Base-by-base conservation (phyloP, 2,329 filamentous ascomycete genomes). In the Verticillium zaregamsianum region DNA sequence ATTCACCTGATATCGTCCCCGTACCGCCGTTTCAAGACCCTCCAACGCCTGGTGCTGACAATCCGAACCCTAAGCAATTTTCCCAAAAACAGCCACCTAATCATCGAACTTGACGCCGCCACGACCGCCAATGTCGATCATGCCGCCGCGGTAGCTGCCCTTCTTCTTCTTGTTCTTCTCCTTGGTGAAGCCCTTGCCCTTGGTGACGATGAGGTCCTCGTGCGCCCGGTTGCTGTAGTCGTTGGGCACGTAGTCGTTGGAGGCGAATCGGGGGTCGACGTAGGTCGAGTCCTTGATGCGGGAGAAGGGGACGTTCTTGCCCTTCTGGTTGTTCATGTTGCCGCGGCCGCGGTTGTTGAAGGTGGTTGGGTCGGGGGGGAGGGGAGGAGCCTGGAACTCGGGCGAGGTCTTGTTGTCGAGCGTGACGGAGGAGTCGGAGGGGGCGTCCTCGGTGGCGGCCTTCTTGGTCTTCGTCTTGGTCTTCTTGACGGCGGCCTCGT, bases 111-210 rank as follows among this genome's bases (percentile, higher is more conserved):
- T 97, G 80, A 97, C 90, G 62, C 91, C 90, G 77, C 94, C 93
- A 66, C 90, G 90, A 23, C 89, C 87, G 15, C 83, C 78, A 59
- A 94, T 90, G 73, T 99, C 93, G 70, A 99, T 96, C 59, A 84
- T 77, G 7, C 95, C 95, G 55, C 95, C 95, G 57, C 90, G 88
- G 82, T 97, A 99, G 67, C 90, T 92, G 58, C 95, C 95, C 69
- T 88, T 84, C 84, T 93, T 93, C 85, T 93, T 95, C 84, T 99
- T 99, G 80, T 99, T 99, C 88, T 99, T 99, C 82, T 98, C 95
- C 82, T 99, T 99, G 63, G 94, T 98, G 79, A 99, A 99, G 4
- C 92, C 93, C 80, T 97, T 98, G 70, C 95, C 95, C 74, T 90
- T 92, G 35, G 94, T 98, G 45, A 97, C 86, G 57, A 93, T 91